Conservation (phyloP, 306 rosid species). For the Gleditsia sinensis region DNA sequence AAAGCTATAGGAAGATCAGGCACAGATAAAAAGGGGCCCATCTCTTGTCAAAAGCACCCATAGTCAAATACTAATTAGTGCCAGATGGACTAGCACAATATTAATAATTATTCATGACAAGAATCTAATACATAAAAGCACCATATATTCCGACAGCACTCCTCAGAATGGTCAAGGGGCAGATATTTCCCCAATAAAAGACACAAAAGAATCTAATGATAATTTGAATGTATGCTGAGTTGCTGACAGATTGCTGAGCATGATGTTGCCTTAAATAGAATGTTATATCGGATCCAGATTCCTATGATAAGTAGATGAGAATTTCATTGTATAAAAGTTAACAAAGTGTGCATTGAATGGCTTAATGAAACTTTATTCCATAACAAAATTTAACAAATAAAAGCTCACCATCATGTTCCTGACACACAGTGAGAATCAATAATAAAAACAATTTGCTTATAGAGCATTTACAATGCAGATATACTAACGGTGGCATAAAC, state of each 20-base stretch:
- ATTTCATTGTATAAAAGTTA: slow-evolving; percentile 5
- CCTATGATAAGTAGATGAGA: slow-evolving; percentile 26
- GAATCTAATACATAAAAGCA: slow-evolving; percentile 28
- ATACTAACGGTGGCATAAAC: slow-evolving; percentile 9
- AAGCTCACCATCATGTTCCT: slow-evolving; percentile 2
- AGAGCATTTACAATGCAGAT: neutral
- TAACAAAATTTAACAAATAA: neutral
- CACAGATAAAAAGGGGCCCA: slow-evolving; percentile 4
- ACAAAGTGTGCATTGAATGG: neutral
- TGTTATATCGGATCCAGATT: slow-evolving; percentile 30
- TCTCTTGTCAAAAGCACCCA: slow-evolving; percentile 37
- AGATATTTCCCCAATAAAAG: slow-evolving; percentile 7
- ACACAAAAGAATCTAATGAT: slow-evolving; percentile 15
- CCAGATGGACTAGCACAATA: slow-evolving; percentile 34
- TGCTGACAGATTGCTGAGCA: slow-evolving; percentile 8
- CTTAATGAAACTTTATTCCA: neutral
- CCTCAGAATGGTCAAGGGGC: slow-evolving; percentile 8
- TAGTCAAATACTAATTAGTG: slow-evolving; percentile 34
- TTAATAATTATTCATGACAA: slow-evolving; percentile 23
- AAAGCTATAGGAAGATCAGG: slow-evolving; percentile 32
- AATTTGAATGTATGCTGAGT: neutral
- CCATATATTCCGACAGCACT: neutral
- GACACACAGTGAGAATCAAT: slow-evolving; percentile 8
- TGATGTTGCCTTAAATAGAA: slow-evolving; percentile 13
- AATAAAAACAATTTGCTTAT: neutral